Base-by-base conservation (phyloP, 441 rosid genomes). In the Daphne laureola region DNA sequence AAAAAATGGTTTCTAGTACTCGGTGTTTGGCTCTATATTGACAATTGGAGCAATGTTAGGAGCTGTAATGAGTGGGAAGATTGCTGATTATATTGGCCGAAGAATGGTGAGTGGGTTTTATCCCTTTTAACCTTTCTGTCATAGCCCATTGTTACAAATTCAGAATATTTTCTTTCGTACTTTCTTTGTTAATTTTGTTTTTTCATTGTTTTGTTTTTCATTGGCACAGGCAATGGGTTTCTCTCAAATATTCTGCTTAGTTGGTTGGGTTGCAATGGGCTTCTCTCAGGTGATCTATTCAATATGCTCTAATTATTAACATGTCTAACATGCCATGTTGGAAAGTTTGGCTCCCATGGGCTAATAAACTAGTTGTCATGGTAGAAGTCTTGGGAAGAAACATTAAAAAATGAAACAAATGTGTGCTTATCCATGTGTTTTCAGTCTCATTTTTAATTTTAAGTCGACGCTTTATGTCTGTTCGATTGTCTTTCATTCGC, bases 41-140 rank as follows among this genome's bases (percentile, higher is more conserved):
- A 88, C 95, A 6, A 69, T 84, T 58, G 98, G 98, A 62, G 98
- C 93, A 41, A 84, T 84, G 73, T 46, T 88, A 49, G 98, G 98
- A 17, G 96, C 96, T 5, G 70, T 78, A 2, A 64, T 79, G 77
- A 83, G 95, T 6, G 98, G 98, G 51, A 82, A 55, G 68, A 58
- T 79, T 44, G 89, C 96, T 13, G 95, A 91, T 74, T 53, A 58
- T 38, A 69, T 78, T 2, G 95, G 98, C 61, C 76, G 93, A 52
- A 77, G 79, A 76, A 85, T 74, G 18, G 95, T 83, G 59, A 69
- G 76, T 61, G 25, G 25, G 25, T 21, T 21, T 21, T 21, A 21
- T 21, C 25, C 2, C 25, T 21, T 35, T n/a, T 53, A 42, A 16
- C 35, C 5, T 16, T n/a, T 43, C 38, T 52, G 11, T 63, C 11